These are phyloP conservation scores for Suillus sp. DNA, from an alignment of 768 basidiomycete species.

Conservation along the genomic window DNA sequence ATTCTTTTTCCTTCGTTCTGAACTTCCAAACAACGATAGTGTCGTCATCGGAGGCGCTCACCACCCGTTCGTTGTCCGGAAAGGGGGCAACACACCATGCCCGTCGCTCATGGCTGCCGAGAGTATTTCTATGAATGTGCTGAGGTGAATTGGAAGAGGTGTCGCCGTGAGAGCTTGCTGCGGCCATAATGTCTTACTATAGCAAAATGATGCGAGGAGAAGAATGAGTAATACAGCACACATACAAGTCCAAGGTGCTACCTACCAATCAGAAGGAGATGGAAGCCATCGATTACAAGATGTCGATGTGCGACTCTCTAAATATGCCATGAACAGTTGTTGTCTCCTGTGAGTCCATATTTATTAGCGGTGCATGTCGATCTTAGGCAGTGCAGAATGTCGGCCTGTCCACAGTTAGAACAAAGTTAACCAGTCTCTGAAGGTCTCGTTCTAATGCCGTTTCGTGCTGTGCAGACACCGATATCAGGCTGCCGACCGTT, in stretches of 20 bases:
- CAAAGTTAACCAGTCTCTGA: too few relatives aligned
- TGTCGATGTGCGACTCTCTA: background rate
- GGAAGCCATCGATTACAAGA: background rate
- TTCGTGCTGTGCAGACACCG: background rate
- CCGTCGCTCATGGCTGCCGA: background rate
- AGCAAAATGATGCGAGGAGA: background rate
- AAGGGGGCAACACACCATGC: constrained; percentile 6
- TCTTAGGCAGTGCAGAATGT: background rate
- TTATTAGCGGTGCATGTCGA: background rate
- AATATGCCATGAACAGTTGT: background rate
- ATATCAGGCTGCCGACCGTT: background rate
- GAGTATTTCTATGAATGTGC: background rate
- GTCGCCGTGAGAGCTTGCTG: background rate
- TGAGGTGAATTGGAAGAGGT: background rate
- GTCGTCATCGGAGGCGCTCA: constrained; percentile 6
- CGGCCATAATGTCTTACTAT: background rate
- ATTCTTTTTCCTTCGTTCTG: background rate
- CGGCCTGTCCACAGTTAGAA: background rate
- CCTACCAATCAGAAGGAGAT: background rate
- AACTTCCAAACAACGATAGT: constrained; percentile 4
- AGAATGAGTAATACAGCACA: background rate
- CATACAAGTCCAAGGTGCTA: background rate
- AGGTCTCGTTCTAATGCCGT: background rate
- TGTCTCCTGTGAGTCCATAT: background rate
- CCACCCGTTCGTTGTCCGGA: constrained; percentile 2